Base-by-base conservation (phyloP, 1,284 basidiomycete species). In the Chiua sp. region DNA sequence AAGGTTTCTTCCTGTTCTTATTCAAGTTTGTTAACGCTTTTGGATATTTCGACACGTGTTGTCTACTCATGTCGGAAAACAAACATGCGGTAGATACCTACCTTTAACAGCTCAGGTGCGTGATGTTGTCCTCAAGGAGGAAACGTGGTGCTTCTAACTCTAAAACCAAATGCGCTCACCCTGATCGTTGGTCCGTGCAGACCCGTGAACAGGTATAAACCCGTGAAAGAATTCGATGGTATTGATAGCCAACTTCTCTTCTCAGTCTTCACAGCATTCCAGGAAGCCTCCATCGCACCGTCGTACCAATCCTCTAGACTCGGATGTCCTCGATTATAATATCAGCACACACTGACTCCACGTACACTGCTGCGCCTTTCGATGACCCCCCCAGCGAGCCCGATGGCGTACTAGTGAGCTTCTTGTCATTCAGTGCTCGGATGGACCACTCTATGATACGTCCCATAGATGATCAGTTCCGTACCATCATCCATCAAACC, bases 341-440 rank as follows among this genome's bases (percentile, higher is more conserved):
- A 18, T 12, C 26, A 44, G 65, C 58, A 61, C 13, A 30, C 2
- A 12, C 1, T 7, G 37, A 47, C 4, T 20, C 57, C 30, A 47
- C 28, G 6, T 61, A 52, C 33, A 63, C 67, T n/a, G 22, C 55
- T 20, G 22, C 64, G 5, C 69, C 70, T 2, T 71, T 72, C n/a
- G 42, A 72, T 47, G 26, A 26, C 26, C 26, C 26, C 26, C 26
- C 26, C 26, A 26, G 26, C 26, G 26, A 26, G 26, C 26, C 26
- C 26, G 26, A 26, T 26, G 59, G 69, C 22, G 44, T 69, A 37
- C 35, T 37, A 37, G 35, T 37, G 16, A 37, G 35, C 35, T 37
- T 15, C 35, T 32, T 12, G 32, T 32, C 32, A 12, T 15, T 37
- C 35, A 37, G 35, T 37, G 35, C 35, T 32, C 32, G 32, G 35